These are phyloP conservation scores for Salix exigua DNA, from an alignment of 345 rosid genomes.

Conservation along the genomic window DNA sequence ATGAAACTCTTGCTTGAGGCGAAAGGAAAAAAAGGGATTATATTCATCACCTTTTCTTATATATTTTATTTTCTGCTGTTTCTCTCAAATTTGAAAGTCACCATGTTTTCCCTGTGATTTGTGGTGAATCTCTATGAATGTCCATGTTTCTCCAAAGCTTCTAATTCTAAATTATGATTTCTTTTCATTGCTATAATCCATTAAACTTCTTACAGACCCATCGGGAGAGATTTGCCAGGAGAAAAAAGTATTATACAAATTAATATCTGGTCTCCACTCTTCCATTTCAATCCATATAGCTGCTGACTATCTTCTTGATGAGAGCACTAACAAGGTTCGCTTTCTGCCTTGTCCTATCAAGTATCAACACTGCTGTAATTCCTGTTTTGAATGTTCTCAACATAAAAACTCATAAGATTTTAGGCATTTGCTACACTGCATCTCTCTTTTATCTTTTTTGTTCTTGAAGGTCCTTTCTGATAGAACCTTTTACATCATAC, in stretches of 20 bases:
- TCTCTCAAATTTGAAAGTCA: background rate
- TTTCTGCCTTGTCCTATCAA: background rate
- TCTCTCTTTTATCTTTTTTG: background rate
- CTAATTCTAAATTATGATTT: background rate
- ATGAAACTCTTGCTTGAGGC: background rate
- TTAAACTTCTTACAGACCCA: constrained; percentile 50
- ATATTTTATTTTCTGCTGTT: background rate
- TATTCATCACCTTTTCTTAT: background rate
- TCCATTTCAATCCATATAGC: constrained; percentile 78
- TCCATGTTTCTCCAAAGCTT: background rate
- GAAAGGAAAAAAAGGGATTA: background rate
- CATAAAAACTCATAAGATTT: background rate
- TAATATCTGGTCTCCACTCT: constrained; percentile 96
- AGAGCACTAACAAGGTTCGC: constrained; percentile 54
- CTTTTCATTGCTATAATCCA: background rate
- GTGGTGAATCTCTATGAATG: background rate
- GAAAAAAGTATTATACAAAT: constrained; percentile 76
- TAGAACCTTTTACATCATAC: background rate
- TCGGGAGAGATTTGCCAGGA: constrained; percentile 76
- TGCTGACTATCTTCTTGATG: constrained; percentile 17
- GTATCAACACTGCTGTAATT: background rate
- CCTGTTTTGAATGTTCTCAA: background rate
- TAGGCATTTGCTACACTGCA: background rate
- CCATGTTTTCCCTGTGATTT: background rate
- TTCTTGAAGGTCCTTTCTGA: background rate